Percentiles rank a stretch among this genome's conserved stretches.
Conservation (phyloP, 1,284 basidiomycete genomes). For the Wallemia hederae region DNA sequence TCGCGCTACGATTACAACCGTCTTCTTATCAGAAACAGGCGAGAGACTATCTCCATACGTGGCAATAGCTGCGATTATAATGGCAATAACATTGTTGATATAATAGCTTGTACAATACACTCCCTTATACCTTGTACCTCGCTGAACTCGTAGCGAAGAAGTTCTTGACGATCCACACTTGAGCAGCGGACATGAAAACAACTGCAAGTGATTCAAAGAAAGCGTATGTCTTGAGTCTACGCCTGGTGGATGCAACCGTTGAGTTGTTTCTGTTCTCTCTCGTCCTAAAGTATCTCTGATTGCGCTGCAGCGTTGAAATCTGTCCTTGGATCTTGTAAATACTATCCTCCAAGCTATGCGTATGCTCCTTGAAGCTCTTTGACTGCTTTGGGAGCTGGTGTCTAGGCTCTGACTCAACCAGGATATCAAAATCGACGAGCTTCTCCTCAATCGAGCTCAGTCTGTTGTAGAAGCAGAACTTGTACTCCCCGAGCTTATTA, state of each 20-base stretch:
- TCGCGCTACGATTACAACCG: constrained; percentile 8
- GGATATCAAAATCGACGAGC: constrained; percentile 84
- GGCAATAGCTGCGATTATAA: constrained; percentile 42
- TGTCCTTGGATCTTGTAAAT: constrained; percentile 63
- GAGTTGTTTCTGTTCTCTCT: neutral
- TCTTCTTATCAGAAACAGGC: constrained; percentile 22
- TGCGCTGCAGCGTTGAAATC: constrained; percentile 56
- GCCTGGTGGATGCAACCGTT: neutral
- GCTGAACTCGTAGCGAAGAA: neutral
- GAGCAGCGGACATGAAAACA: neutral
- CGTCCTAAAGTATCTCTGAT: constrained; percentile 50
- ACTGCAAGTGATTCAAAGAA: neutral
- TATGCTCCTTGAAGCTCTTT: constrained; percentile 45
- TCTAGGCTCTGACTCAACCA: constrained; percentile 82
- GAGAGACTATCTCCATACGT: constrained; percentile 61
- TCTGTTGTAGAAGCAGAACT: constrained; percentile 96
- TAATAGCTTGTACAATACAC: constrained; percentile 14
- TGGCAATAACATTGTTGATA: constrained; percentile 34
- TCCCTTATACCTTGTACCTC: constrained; percentile 1
- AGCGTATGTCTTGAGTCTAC: neutral
- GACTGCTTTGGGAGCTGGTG: constrained; percentile 46
- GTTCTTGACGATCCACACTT: neutral
- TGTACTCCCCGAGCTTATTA: constrained; percentile 74
- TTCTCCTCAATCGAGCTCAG: constrained; percentile 72
- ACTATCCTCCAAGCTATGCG: constrained; percentile 67